phyloP scores from a whole-genome alignment of 139 green algal species.

The Chlorella ohadii region DNA sequence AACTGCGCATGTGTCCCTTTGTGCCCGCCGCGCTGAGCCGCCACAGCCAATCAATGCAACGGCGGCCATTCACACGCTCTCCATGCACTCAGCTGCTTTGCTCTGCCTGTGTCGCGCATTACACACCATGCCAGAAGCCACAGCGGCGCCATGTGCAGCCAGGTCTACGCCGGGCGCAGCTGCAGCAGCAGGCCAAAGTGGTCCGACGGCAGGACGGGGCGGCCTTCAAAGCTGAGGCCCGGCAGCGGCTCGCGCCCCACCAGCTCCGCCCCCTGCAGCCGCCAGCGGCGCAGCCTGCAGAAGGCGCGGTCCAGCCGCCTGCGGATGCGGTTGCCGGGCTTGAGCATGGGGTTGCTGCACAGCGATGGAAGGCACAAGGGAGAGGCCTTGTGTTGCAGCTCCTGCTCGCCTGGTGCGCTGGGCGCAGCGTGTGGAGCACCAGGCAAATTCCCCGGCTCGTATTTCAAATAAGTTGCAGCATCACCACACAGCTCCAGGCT shows the following conservation, averaged over 20 bases:
- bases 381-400: no score
- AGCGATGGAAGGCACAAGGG: no score
- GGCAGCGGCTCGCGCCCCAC: slow-evolving; percentile 60
- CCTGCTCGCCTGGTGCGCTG: no score
- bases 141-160: not conserved
- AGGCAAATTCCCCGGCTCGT: no score
- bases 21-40: no score
- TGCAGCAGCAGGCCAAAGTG: slow-evolving; percentile 69
- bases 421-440: no score
- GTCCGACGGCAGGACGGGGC: slow-evolving; percentile 70
- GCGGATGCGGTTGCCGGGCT: slow-evolving; percentile 21
- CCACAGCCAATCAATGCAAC: no score
- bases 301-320: slow-evolving; percentile 55
- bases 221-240: slow-evolving; percentile 35
- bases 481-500: no score
- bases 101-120: not conserved
- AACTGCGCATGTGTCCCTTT: no score
- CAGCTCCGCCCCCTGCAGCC: slow-evolving; percentile 48
- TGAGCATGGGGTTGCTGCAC: slow-evolving; percentile 68
- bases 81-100: not conserved
- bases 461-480: no score
- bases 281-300: slow-evolving; percentile 42
- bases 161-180: not conserved
- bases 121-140: not conserved
- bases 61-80: no score